phyloP scores from a whole-genome alignment of 1,284 basidiomycete genomes.

The Tilletia caries region DNA sequence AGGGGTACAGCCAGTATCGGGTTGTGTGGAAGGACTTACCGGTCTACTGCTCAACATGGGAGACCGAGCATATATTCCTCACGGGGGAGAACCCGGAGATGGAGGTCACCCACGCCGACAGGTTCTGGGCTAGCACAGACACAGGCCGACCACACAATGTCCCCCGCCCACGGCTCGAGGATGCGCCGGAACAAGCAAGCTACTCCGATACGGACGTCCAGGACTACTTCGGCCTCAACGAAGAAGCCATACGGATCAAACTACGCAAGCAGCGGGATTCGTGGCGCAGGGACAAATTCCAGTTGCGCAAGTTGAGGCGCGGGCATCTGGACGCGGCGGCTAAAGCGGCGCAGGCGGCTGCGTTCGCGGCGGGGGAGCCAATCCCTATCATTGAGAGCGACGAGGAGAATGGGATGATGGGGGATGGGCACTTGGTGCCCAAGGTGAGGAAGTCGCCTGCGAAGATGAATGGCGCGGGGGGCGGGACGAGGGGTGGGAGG shows the following conservation, averaged over 20 bases:
- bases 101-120: neutral
- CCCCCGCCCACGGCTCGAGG: neutral
- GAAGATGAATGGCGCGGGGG: neutral
- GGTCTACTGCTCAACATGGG: neutral
- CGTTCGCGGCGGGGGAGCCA: neutral
- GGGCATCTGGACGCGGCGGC: neutral
- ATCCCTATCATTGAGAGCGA: neutral
- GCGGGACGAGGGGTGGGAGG: too few species aligned
- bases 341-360: neutral
- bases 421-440: neutral
- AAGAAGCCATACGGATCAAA: neutral
- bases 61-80: neutral
- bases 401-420: neutral
- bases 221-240: neutral
- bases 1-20: neutral
- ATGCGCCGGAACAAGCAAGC: neutral
- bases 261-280: neutral
- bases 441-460: neutral
- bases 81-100: neutral
- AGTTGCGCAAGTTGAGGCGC: neutral
- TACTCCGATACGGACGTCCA: constrained; percentile 9
- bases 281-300: neutral
- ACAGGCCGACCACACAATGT: neutral
- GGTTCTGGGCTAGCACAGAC: neutral
- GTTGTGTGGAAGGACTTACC: neutral